Evolutionary conservation across 495 filamentous ascomycete genomes (phyloP).

Genomic region (Cetradonia linearis): DNA sequence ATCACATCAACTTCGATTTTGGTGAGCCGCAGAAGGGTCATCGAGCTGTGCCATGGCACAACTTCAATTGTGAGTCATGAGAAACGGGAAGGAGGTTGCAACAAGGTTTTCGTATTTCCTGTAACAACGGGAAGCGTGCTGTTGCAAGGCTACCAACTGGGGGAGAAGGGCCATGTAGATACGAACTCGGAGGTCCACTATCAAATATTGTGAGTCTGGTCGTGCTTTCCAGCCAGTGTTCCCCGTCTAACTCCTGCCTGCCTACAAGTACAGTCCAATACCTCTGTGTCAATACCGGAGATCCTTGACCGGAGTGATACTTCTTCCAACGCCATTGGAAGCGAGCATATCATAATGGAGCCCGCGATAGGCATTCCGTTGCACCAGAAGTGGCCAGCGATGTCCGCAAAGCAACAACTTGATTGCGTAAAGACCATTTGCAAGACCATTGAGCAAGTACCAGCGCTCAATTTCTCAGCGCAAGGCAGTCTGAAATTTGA

Average conservation of each 20-base stretch:
- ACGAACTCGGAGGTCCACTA: constrained; percentile 41
- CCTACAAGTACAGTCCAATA: constrained; percentile 30
- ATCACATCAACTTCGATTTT: constrained; percentile 35
- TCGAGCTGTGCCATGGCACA: constrained; percentile 28
- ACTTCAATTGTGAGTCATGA: constrained; percentile 23
- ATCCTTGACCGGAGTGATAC: constrained; percentile 35
- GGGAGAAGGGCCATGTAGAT: constrained; percentile 29
- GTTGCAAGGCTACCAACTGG: constrained; percentile 34
- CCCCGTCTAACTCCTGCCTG: constrained; percentile 16
- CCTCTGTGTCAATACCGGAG: constrained; percentile 32
- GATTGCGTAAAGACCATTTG: constrained; percentile 30
- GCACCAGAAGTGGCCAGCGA: constrained; percentile 32
- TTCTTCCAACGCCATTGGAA: constrained; percentile 32
- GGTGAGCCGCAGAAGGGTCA: constrained; percentile 27
- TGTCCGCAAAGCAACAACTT: constrained; percentile 33
- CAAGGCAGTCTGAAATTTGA: constrained; percentile 35
- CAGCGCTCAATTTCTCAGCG: constrained; percentile 33
- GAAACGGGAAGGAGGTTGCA: constrained; percentile 37
- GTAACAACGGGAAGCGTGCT: constrained; percentile 29
- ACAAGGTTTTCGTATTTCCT: constrained; percentile 37
- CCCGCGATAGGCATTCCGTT: constrained; percentile 32
- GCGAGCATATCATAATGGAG: constrained; percentile 40
- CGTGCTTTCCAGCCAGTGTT: background rate
- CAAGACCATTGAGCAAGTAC: constrained; percentile 29
- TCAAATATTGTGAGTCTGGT: constrained; percentile 32